phyloP scores from a whole-genome alignment of 306 rosid genomes.

The Sicyos baderoa region DNA sequence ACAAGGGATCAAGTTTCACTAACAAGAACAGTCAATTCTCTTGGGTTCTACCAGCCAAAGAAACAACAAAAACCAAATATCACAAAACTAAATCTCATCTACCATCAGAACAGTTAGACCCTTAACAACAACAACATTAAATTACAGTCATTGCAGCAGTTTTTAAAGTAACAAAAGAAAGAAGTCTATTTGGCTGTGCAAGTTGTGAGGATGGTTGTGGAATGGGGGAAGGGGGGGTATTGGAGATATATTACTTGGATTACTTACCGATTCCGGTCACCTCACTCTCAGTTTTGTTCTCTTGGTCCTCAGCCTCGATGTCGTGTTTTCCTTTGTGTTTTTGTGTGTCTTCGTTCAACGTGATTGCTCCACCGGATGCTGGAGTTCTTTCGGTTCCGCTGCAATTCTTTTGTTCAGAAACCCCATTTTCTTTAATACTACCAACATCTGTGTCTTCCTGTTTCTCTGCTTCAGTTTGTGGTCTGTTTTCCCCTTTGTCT shows the following conservation, averaged over 20 bases:
- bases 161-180: slow-evolving; percentile 17
- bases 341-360: slow-evolving; percentile 21
- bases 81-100: slow-evolving; percentile 1
- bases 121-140: neutral
- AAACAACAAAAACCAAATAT: neutral
- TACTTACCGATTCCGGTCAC: slow-evolving; percentile 26
- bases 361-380: slow-evolving; percentile 14
- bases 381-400: slow-evolving; percentile 2
- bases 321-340: slow-evolving; percentile 29
- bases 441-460: slow-evolving; percentile 23
- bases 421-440: slow-evolving; percentile 32
- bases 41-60: neutral
- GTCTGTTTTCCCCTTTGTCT: neutral
- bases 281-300: slow-evolving; percentile 12
- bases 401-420: slow-evolving; percentile 22
- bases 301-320: slow-evolving; percentile 29
- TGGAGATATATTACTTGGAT: slow-evolving; percentile 23
- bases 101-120: neutral
- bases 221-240: neutral
- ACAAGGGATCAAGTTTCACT: slow-evolving; percentile 5
- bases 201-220: neutral
- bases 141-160: slow-evolving; percentile 38
- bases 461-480: slow-evolving; percentile 25
- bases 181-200: slow-evolving; percentile 14
- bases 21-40: slow-evolving; percentile 8